Percentiles rank a stretch among this genome's conserved stretches.
Evolutionary conservation across 2,329 filamentous ascomycete genomes (phyloP).

Genomic region (Ambrosiella cleistominuta): DNA sequence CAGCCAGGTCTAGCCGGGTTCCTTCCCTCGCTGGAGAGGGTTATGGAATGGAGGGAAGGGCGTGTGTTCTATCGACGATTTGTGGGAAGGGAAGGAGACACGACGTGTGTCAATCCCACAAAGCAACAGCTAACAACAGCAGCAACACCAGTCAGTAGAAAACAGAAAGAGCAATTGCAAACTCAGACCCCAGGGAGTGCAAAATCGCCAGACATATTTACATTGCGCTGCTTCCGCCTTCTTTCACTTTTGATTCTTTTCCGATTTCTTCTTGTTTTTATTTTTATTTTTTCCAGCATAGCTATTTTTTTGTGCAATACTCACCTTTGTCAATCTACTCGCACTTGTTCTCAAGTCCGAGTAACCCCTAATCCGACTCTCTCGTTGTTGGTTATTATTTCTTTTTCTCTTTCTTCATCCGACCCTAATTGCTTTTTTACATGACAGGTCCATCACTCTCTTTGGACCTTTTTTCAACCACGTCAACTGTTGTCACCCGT

Average conservation of each 20-base stretch:
- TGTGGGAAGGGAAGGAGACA: neutral
- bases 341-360: constrained; percentile 8
- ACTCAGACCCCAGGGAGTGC: too few relatives aligned
- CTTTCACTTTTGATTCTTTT: neutral
- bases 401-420: constrained; percentile 8
- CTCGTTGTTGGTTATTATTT: constrained; percentile 22
- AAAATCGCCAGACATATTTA: constrained; percentile 3
- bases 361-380: constrained; percentile 19
- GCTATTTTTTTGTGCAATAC: constrained; percentile 15
- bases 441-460: constrained; percentile 7
- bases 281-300: constrained; percentile 18
- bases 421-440: neutral
- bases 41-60: neutral
- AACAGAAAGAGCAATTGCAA: too few relatives aligned
- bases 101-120: neutral
- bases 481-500: constrained; percentile 2
- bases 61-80: neutral
- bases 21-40: constrained; percentile 3
- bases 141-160: neutral
- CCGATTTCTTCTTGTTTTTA: constrained; percentile 12
- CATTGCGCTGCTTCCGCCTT: constrained; percentile 3
- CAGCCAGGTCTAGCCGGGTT: constrained; percentile 1
- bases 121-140: neutral
- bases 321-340: constrained; percentile 5
- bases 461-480: constrained; percentile 12